Conservation (phyloP, 176 grass and related monocot genomes). For the Phyllostachys edulis region DNA sequence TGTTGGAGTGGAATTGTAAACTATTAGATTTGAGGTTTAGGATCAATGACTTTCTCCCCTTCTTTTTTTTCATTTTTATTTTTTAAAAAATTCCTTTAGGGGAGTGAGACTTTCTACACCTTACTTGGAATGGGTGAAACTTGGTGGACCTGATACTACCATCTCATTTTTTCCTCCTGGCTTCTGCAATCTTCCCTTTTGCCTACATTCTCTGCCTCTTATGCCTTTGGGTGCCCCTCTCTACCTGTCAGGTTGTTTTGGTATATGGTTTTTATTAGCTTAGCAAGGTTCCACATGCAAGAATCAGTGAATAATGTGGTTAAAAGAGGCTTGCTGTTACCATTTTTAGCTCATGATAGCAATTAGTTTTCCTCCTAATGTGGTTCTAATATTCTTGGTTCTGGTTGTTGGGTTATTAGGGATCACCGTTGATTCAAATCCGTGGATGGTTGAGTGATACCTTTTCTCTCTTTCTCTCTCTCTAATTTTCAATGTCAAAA, state of each 20-base stretch:
- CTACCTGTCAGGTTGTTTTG: not conserved
- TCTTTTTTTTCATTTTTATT: not conserved
- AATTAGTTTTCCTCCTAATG: not conserved
- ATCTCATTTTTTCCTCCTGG: no score
- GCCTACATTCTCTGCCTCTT: not conserved
- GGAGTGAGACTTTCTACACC: not conserved
- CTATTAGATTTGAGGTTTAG: not conserved
- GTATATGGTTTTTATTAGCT: not conserved
- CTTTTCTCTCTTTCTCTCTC: not conserved
- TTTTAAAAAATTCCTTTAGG: not conserved
- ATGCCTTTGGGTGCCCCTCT: not conserved
- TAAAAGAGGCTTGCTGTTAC: not conserved
- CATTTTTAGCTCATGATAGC: conserved; percentile 11
- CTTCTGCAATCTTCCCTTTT: not conserved
- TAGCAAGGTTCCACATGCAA: not conserved
- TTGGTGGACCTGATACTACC: not conserved
- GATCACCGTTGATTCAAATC: conserved; percentile 9
- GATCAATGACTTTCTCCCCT: not conserved
- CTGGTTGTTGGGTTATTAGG: not conserved
- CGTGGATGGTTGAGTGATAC: not conserved
- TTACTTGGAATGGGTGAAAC: not conserved
- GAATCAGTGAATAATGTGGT: not conserved
- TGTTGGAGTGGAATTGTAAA: not conserved
- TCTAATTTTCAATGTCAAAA: not conserved
- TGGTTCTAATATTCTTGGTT: conserved; percentile 17